Evolutionary conservation across 441 rosid species (phyloP).

Genomic region (Breynia disticha): DNA sequence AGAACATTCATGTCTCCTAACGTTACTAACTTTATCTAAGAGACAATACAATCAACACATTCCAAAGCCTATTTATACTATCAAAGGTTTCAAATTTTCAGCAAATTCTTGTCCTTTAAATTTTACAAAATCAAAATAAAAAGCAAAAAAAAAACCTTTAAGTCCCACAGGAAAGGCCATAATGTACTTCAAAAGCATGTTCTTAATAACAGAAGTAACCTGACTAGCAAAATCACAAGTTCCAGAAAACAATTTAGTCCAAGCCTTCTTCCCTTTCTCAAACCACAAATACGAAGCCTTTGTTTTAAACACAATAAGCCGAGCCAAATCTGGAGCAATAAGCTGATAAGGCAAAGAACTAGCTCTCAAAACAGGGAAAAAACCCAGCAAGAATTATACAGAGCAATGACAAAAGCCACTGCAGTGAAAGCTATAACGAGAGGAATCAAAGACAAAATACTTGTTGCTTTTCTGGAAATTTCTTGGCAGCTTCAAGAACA

Average conservation of each 20-base stretch:
- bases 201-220: conserved; percentile 46
- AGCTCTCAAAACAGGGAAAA: conserved; percentile 57
- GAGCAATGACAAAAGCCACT: conserved; percentile 51
- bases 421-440: conserved; percentile 69
- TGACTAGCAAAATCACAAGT: conserved; percentile 65
- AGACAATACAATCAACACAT: too few relatives aligned
- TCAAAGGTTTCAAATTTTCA: too few relatives aligned
- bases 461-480: too few relatives aligned
- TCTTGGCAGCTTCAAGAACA: too few relatives aligned
- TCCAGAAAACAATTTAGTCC: conserved; percentile 66
- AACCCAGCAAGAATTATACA: conserved; percentile 57
- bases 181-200: conserved; percentile 52
- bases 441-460: conserved; percentile 66
- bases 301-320: conserved; percentile 77
- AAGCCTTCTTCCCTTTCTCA: conserved; percentile 75
- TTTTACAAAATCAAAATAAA: not conserved
- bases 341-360: conserved; percentile 86
- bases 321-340: conserved; percentile 84
- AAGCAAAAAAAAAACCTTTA: conserved; percentile 39
- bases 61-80: too few relatives aligned
- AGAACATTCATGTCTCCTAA: too few relatives aligned
- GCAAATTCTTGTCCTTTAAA: too few relatives aligned
- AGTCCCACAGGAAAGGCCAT: conserved; percentile 84
- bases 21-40: too few relatives aligned
- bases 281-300: conserved; percentile 93